Evolutionary conservation across 78 protist genomes (phyloP), one percentile per base, ranked within the genome.

Genomic region (Dictyostelium capitatum): DNA sequence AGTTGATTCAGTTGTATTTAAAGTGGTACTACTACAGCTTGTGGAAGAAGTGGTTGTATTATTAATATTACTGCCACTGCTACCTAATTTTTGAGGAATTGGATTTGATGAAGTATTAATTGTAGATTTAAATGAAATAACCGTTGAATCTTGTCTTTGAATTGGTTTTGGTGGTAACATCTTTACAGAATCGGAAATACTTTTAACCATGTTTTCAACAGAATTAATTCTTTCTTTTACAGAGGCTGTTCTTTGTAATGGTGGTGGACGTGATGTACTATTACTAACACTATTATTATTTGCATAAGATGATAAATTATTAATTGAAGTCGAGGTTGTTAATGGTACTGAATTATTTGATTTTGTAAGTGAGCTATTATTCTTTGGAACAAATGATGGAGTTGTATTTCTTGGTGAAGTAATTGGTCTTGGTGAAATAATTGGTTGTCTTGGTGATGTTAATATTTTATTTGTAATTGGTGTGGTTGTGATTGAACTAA

Each of bases 231-330:
- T 75, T n/a, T 75, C 81, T 11, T 75, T 75, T 4, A 75, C 81
- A 25, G 81, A 75, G 46, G 20, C 17, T 43, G 81, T 75, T 48
- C 81, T 75, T 75, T 75, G 81, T 75, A 48, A 48, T 43, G 56
- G 23, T 75, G 43, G 81, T 17, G 79, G 79, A 15, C 23, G n/a
- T 15, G 25, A 11, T 6, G 12, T 23, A 1, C 12, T 69, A 9
- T 25, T 19, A 9, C 50, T 19, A 6, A 25, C 6, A 8, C 30
- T 11, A 19, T 0, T 23, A 1, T 3, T 23, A 17, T 11, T 10
- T 19, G 1, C 69, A 17, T 11, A 51, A 12, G 56, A 51, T 51
- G 56, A 51, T 51, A 12, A 51, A 12, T 8, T 51, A 51, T 51
- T 51, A 14, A 51, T 8, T 67, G 75, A 30, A n/a, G 43, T 32